Evolutionary conservation across 345 rosid species (phyloP).

Genomic region (Nephelium lappaceum): DNA sequence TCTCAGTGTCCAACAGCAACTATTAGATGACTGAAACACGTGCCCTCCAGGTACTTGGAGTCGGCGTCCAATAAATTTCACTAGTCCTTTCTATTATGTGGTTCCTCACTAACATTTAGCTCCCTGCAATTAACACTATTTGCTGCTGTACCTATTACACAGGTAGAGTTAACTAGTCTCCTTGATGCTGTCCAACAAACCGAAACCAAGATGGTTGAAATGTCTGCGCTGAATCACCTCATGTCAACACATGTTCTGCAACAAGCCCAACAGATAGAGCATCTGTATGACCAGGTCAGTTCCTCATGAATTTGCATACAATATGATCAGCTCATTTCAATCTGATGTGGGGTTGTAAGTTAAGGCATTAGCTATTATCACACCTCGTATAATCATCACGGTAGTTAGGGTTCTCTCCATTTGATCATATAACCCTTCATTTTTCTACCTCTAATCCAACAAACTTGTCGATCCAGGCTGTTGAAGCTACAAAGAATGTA

Average conservation of each 20-base stretch:
- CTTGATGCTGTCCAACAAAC: conserved; percentile 87
- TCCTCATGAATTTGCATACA: neutral
- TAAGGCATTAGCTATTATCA: neutral
- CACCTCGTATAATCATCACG: neutral
- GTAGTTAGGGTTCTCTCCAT: neutral
- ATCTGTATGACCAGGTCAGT: conserved; percentile 81
- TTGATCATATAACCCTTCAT: neutral
- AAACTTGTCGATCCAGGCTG: conserved; percentile 52
- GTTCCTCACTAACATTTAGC: neutral
- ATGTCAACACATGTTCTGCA: conserved; percentile 94
- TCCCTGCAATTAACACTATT: conserved; percentile 12
- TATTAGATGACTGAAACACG: conserved; percentile 91
- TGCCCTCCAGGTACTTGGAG: conserved; percentile 75
- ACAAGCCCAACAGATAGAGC: conserved; percentile 92
- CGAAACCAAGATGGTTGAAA: conserved; percentile 97
- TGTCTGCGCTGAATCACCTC: conserved; percentile 95
- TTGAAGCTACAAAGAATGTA: conserved; percentile 90
- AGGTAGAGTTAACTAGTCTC: conserved; percentile 86
- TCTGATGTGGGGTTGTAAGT: neutral
- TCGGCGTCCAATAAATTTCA: conserved; percentile 5
- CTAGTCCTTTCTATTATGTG: neutral
- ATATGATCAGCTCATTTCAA: neutral
- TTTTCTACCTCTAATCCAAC: neutral
- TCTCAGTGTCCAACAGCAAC: conserved; percentile 63
- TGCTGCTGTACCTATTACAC: conserved; percentile 28